phyloP scores from a whole-genome alignment of 23 red algal species.

The Gracilaria caudata region DNA sequence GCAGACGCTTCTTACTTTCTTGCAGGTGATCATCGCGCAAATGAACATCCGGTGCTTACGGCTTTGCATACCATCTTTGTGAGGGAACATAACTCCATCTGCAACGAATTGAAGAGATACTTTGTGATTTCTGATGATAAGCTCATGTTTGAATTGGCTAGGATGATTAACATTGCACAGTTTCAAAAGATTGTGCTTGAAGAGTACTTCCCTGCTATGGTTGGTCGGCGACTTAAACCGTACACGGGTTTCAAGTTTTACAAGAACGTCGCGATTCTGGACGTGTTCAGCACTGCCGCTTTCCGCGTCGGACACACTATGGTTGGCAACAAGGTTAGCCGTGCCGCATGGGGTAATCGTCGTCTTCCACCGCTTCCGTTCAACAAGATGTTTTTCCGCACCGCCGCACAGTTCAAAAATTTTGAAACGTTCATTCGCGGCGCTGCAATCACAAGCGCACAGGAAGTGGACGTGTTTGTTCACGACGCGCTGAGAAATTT shows the following conservation, averaged over 20 bases:
- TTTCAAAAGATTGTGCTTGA: slow-evolving; percentile 68
- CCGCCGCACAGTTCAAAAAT: slow-evolving; percentile 8
- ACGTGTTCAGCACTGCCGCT: slow-evolving; percentile 63
- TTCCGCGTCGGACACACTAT: slow-evolving; percentile 77
- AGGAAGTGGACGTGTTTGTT: slow-evolving; percentile 63
- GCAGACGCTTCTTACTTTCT: slow-evolving; percentile 34
- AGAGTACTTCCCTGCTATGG: slow-evolving; percentile 59
- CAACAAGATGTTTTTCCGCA: slow-evolving; percentile 60
- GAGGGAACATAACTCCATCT: slow-evolving; percentile 62
- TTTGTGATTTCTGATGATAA: slow-evolving; percentile 45
- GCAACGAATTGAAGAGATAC: slow-evolving; percentile 10
- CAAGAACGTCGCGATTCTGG: slow-evolving; percentile 36
- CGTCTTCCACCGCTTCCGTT: slow-evolving; percentile 15
- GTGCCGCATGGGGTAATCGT: slow-evolving; percentile 25
- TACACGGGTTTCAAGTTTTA: slow-evolving; percentile 46
- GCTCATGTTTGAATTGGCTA: slow-evolving; percentile 39
- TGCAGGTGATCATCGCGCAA: slow-evolving; percentile 71
- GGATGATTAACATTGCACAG: slow-evolving; percentile 58
- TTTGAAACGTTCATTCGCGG: slow-evolving; percentile 58
- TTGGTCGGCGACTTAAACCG: slow-evolving; percentile 14
- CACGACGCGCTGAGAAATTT: slow-evolving; percentile 63
- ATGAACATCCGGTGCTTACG: slow-evolving; percentile 66
- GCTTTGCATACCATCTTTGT: slow-evolving; percentile 70
- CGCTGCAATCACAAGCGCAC: slow-evolving; percentile 22
- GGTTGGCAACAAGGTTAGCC: slow-evolving; percentile 48